A percentile compares a stretch with the other conserved stretches of the same genome.
Conservation (phyloP, 1,284 basidiomycete genomes). For the Stereum hirsutum region DNA sequence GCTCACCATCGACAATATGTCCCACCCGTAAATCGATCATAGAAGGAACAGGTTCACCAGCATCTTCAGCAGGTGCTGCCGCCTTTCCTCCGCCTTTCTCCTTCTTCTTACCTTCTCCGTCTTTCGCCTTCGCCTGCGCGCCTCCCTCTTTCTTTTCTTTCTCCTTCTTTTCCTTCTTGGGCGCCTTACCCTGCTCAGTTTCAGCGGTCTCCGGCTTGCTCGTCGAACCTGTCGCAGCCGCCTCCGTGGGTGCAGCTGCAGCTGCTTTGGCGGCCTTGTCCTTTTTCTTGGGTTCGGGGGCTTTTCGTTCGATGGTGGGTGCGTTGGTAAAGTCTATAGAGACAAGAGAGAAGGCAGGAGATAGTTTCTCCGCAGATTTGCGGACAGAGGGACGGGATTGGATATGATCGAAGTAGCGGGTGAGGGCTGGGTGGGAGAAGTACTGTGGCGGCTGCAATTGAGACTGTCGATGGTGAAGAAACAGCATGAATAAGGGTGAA, state of each 20-base stretch:
- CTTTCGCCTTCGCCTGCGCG: slow-evolving; percentile 21
- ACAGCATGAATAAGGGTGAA: background rate
- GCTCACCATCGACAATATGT: slow-evolving; percentile 79
- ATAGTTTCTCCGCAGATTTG: slow-evolving; percentile 38
- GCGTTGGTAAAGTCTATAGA: slow-evolving; percentile 69
- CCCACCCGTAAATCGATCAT: slow-evolving; percentile 95
- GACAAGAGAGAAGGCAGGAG: slow-evolving; percentile 53
- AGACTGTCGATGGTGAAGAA: no score
- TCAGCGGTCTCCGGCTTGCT: slow-evolving; percentile 16
- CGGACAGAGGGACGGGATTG: slow-evolving; percentile 63
- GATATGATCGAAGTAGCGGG: slow-evolving; percentile 91
- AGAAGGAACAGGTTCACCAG: slow-evolving; percentile 75
- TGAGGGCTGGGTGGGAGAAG: slow-evolving; percentile 70
- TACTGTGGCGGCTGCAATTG: slow-evolving; percentile 59
- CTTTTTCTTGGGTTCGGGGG: slow-evolving; percentile 20
- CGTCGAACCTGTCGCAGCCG: slow-evolving; percentile 17
- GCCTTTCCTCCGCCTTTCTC: slow-evolving; percentile 24
- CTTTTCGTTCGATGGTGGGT: slow-evolving; percentile 65
- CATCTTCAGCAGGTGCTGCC: slow-evolving; percentile 43
- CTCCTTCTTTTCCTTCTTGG: slow-evolving; percentile 34
- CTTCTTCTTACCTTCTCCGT: slow-evolving; percentile 36
- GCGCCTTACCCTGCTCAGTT: slow-evolving; percentile 20
- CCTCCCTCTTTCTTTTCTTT: slow-evolving; percentile 39
- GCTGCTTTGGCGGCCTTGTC: slow-evolving; percentile 15
- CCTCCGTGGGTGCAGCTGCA: slow-evolving; percentile 7